Percentiles rank a stretch among this genome's conserved stretches.
These are phyloP conservation scores for Hansenula sp. DNA, from an alignment of 1,139 yeast species.

Conservation along the genomic window DNA sequence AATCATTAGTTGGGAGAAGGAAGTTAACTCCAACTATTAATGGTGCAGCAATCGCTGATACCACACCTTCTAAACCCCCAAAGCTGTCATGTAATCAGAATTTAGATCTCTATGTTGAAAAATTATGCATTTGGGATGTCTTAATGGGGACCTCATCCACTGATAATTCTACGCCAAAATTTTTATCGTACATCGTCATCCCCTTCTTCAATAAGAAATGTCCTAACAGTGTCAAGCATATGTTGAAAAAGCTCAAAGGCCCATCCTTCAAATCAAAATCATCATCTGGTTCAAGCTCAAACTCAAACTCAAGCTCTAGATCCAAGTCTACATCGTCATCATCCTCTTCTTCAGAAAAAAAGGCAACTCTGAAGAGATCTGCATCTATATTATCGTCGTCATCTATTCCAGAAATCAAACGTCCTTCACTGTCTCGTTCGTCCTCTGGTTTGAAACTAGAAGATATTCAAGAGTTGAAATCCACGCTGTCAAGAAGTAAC, in stretches of 20 bases:
- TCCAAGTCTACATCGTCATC: conserved; percentile 1
- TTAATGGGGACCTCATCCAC: conserved; percentile 33
- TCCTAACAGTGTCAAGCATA: conserved; percentile 43
- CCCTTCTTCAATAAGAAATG: conserved; percentile 50
- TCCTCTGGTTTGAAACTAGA: conserved; percentile 12
- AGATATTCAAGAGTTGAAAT: conserved; percentile 17
- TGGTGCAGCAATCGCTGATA: conserved; percentile 36
- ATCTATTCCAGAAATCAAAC: conserved; percentile 13
- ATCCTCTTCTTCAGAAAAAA: neutral
- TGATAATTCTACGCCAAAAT: conserved; percentile 41
- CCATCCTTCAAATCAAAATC: conserved; percentile 32
- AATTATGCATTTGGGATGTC: conserved; percentile 54
- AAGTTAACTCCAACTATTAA: conserved; percentile 29
- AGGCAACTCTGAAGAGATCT: conserved; percentile 1
- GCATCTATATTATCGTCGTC: conserved; percentile 8
- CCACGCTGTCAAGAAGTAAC: conserved; percentile 34
- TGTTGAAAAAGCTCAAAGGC: conserved; percentile 48
- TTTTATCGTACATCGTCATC: conserved; percentile 47
- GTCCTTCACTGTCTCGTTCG: conserved; percentile 16
- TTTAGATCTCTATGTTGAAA: conserved; percentile 46
- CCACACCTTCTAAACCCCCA: conserved; percentile 6
- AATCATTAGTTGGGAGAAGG: conserved; percentile 37
- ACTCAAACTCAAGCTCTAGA: conserved; percentile 4
- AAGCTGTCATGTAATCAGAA: conserved; percentile 18
- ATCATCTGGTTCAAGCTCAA: conserved; percentile 3